Base-by-base conservation (phyloP, 768 basidiomycete species). In the Boletellus ananas region DNA sequence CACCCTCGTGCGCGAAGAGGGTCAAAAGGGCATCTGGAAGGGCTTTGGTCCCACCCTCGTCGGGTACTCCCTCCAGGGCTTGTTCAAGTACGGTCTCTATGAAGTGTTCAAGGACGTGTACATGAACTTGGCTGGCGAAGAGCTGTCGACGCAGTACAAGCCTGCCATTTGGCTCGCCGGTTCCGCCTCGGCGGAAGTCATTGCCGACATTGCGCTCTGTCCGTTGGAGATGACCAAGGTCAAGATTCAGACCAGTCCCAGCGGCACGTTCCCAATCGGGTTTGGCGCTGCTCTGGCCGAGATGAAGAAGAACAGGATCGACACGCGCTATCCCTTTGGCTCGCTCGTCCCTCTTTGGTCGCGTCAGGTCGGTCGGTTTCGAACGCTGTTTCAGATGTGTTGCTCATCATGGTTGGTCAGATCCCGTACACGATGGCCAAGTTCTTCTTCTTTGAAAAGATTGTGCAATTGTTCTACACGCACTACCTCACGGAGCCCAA, bases 31-130 rank as follows among this genome's bases (percentile, higher is more conserved):
- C 70, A 82, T 96, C 71, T 88, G 93, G 84, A 97, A 95, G 72
- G 94, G 94, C 63, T 76, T 96, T 66, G 90, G 90, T 34, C 94
- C 94, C 47, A 97, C 94, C 52, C 76, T 93, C 55, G 77, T 95
- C 71, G 93, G 94, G 56, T 94, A 94, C 77, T 90, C 91, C 9
- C 79, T 93, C 62, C 94, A 96, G 75, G 94, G 94, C 68, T 85
- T 94, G 82, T 93, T 95, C 87, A 97, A 97, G 74, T 96, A 91
- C 70, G 94, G 94, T 75, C 89, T 94, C 69, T 96, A 96, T 70
- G 94, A 97, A 74, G 70, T 88, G 65, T 97, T 94, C 88, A 97
- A 95, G 79, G 94, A 96, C 70, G 51, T 66, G 56, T 94, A 94
- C 80, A 83, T 83, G 79, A 94, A 94, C 80, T 65, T 86, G 57